Evolutionary conservation across 495 filamentous ascomycete genomes (phyloP).

Genomic region (Penicillium malachiteum): DNA sequence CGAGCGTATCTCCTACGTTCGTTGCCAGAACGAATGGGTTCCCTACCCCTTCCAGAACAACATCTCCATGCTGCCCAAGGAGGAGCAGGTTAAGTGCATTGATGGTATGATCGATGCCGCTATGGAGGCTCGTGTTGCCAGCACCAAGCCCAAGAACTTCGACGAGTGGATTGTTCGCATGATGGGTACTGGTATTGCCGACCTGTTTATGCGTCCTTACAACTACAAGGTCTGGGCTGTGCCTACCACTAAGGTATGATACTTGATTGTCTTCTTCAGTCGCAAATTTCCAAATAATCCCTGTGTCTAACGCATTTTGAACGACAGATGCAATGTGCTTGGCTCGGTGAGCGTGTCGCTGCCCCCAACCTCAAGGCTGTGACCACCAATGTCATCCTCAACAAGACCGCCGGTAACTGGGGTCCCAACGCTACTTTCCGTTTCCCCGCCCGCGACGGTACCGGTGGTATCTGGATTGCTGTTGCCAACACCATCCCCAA

Average conservation of each 20-base stretch:
- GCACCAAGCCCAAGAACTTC: conserved; percentile 90
- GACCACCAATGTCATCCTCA: conserved; percentile 90
- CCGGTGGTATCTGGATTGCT: conserved; percentile 98
- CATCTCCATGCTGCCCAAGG: conserved; percentile 96
- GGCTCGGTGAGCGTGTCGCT: conserved; percentile 98
- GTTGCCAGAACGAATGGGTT: conserved; percentile 93
- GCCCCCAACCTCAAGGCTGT: conserved; percentile 95
- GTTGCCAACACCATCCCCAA: conserved; percentile 92
- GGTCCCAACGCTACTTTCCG: conserved; percentile 98
- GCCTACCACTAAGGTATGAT: conserved; percentile 87
- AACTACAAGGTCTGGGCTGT: conserved; percentile 99
- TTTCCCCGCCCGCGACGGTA: conserved; percentile 93
- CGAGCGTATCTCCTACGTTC: conserved; percentile 98
- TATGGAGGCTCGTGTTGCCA: conserved; percentile 77
- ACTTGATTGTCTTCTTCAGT: not conserved
- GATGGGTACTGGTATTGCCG: conserved; percentile 86
- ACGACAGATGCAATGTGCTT: conserved; percentile 94
- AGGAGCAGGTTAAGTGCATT: conserved; percentile 92
- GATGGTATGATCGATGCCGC: conserved; percentile 97
- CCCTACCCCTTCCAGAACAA: conserved; percentile 99
- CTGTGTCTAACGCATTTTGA: conserved; percentile 2
- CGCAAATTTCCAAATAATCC: not conserved
- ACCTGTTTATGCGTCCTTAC: conserved; percentile 99
- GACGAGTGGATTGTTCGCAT: conserved; percentile 98
- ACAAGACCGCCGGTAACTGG: conserved; percentile 97